A percentile compares a stretch with the other conserved stretches of the same genome.
These are phyloP conservation scores for Cercospora janseana DNA, from an alignment of 2,329 filamentous ascomycete genomes.

Conservation along the genomic window DNA sequence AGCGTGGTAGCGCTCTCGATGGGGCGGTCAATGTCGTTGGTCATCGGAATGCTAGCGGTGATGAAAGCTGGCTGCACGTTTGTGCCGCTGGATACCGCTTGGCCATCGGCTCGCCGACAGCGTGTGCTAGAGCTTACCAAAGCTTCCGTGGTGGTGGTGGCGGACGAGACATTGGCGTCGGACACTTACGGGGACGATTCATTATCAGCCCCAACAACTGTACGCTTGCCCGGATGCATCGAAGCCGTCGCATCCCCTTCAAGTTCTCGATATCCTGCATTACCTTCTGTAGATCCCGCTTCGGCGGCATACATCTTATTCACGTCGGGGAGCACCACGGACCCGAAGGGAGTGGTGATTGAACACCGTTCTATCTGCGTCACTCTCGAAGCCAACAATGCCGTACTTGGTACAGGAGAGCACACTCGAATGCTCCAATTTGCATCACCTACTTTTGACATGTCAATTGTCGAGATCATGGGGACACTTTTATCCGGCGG, in stretches of 20 bases:
- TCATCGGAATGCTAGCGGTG: slow-evolving; percentile 41
- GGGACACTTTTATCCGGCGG: not conserved
- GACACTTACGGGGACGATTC: no score
- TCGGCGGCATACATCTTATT: not conserved
- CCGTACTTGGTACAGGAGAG: not conserved
- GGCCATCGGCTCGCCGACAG: slow-evolving; percentile 11
- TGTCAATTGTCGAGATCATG: not conserved
- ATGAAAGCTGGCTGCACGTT: slow-evolving; percentile 42
- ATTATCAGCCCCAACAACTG: not conserved
- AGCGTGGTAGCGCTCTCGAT: slow-evolving; percentile 33
- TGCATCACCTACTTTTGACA: not conserved
- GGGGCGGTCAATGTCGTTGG: slow-evolving; percentile 39
- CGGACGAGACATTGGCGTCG: no score
- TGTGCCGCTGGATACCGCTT: slow-evolving; percentile 39
- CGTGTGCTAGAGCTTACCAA: slow-evolving; percentile 2
- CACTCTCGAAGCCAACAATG: not conserved
- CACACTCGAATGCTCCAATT: not conserved
- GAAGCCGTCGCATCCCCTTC: not conserved
- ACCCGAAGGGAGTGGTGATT: slow-evolving; percentile 18
- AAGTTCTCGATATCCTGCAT: not conserved
- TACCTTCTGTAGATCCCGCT: not conserved
- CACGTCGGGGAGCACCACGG: slow-evolving; percentile 15
- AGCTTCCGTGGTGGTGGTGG: slow-evolving; percentile 16
- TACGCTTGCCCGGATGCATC: not conserved
- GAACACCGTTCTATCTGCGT: slow-evolving; percentile 6